Base-by-base conservation (phyloP, 2,329 filamentous ascomycete genomes). In the Talaromyces sp. region DNA sequence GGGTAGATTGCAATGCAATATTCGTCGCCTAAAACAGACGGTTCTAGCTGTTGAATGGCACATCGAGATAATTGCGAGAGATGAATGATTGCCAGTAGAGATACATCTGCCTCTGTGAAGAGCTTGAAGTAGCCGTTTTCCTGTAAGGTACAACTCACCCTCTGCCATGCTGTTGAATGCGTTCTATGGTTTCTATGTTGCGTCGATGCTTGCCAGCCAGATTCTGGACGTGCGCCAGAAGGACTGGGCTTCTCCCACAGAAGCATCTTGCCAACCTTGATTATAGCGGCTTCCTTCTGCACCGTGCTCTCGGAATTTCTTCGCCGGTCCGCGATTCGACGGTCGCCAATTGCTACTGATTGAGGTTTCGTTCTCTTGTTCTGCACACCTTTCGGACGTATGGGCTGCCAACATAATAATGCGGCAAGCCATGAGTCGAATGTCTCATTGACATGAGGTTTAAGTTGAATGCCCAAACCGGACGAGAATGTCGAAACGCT, bases 1-100 rank as follows among this genome's bases (percentile, higher is more conserved):
- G 95, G 94, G 73, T 97, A 97, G 56, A 99, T 94, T 61, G 92
- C 93, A 68, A 99, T 91, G 80, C 93, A 98, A 73, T 91, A 95
- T 66, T 97, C 92, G 75, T 95, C 91, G 69, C 96, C 92, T 49
- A 99, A 79, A 9, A 99, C 94, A 5, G 93, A 96, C 61, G 88
- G 87, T 76, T 98, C 92, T 61, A 99, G 83, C 70, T 93, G 88
- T 76, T 99, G 95, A 61, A 99, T 89, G 9, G 94, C 92, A 75
- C 90, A 95, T 62, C 95, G 87, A 19, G 93, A 95, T 8, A 99
- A 83, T 72, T 97, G 92, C 13, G 92, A 91, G 5, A 99, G 83
- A 71, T 96, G 92, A 61, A 98, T 90, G 56, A 93, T 87, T 33
- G 91, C 90, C 17, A 98, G 84, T 9, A 96, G 84, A 0, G 88